Evolutionary conservation across 2,329 filamentous ascomycete species (phyloP).

Genomic region (Pseudogymnoascus verrucosus): DNA sequence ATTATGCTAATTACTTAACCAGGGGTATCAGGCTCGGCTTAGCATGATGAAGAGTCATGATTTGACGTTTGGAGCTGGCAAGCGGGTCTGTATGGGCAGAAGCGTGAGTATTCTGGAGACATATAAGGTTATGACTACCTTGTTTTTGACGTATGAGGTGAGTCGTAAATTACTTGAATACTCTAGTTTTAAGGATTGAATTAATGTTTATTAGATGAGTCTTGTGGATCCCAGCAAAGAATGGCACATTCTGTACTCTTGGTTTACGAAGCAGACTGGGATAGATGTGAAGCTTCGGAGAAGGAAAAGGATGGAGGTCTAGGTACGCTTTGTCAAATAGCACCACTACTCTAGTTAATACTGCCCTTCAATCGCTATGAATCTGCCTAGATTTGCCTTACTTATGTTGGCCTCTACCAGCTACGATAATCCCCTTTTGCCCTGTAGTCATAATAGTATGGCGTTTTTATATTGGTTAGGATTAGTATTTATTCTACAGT

Average conservation of each 20-base stretch:
- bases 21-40: constrained; percentile 28
- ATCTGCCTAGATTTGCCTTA: neutral
- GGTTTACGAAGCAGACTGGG: constrained; percentile 32
- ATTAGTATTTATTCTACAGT: too few relatives aligned
- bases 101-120: constrained; percentile 35
- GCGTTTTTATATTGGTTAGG: too few relatives aligned
- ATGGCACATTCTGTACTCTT: constrained; percentile 33
- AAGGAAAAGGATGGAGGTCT: neutral
- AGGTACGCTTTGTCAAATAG: neutral
- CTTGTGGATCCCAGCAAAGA: constrained; percentile 30
- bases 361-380: neutral
- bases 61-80: constrained; percentile 36
- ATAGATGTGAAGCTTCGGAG: constrained; percentile 17
- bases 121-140: constrained; percentile 41
- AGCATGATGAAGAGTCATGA: constrained; percentile 32
- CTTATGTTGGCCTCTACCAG: neutral
- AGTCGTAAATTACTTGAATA: constrained; percentile 15
- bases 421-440: neutral
- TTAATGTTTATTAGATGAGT: constrained; percentile 24
- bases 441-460: too few relatives aligned
- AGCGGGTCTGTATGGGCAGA: constrained; percentile 35
- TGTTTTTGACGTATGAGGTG: constrained; percentile 37
- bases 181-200: neutral
- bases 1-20: neutral
- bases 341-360: neutral